A percentile compares a stretch with the other conserved stretches of the same genome.
Evolutionary conservation across 1,284 basidiomycete species (phyloP).

Genomic region (Apiotrichum porosum): DNA sequence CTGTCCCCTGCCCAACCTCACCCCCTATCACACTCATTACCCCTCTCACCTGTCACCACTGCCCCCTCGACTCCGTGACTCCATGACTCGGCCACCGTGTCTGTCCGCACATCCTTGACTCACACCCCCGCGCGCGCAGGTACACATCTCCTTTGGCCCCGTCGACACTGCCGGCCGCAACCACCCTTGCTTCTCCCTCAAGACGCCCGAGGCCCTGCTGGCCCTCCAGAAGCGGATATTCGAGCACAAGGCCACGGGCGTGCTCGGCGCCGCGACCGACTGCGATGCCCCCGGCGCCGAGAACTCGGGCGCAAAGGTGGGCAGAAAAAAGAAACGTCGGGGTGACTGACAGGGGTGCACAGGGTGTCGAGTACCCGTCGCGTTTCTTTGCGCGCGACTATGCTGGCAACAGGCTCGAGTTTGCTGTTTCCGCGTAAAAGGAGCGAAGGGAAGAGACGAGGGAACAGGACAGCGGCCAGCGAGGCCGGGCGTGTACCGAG

Average conservation of each 20-base stretch:
- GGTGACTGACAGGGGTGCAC: slow-evolving; percentile 1
- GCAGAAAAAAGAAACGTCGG: background rate
- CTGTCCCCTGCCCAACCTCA: no score
- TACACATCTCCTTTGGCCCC: slow-evolving; percentile 32
- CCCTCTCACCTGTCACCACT: no score
- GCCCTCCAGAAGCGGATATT: slow-evolving; percentile 40
- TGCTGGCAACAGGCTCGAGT: slow-evolving; percentile 45
- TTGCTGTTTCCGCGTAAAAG: slow-evolving; percentile 9
- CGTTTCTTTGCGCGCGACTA: slow-evolving; percentile 45
- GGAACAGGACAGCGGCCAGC: no score
- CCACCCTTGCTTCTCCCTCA: slow-evolving; percentile 43
- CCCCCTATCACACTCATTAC: no score
- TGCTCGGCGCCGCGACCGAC: slow-evolving; percentile 22
- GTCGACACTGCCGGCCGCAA: slow-evolving; percentile 6
- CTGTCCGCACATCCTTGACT: background rate
- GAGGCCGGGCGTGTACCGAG: no score
- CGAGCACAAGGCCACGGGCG: slow-evolving; percentile 22
- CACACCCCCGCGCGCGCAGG: slow-evolving; percentile 10
- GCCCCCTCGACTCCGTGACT: no score
- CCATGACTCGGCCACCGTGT: no score
- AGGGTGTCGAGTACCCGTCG: slow-evolving; percentile 42
- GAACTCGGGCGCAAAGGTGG: slow-evolving; percentile 38
- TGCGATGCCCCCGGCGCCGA: slow-evolving; percentile 40
- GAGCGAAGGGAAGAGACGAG: no score
- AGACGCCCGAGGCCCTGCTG: slow-evolving; percentile 25